A percentile compares a stretch with the other conserved stretches of the same genome.
phyloP scores from a whole-genome alignment of 2,329 filamentous ascomycete genomes.

The Venturia pyrina region DNA sequence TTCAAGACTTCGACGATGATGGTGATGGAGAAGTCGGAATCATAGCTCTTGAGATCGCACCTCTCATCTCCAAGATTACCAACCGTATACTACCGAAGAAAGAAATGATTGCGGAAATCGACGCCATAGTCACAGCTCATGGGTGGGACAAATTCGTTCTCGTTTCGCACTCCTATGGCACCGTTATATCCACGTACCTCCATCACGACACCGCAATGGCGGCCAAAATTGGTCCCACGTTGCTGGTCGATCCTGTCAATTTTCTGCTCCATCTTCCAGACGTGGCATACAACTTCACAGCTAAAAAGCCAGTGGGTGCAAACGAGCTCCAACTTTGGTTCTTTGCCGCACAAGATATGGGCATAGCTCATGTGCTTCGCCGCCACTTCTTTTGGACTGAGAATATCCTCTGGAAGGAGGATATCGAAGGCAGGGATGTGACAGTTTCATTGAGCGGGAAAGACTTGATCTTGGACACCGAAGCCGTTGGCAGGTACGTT shows the following conservation, averaged over 20 bases:
- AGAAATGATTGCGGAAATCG: slow-evolving; percentile 48
- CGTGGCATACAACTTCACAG: slow-evolving; percentile 62
- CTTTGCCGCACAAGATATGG: slow-evolving; percentile 58
- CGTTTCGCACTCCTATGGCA: slow-evolving; percentile 53
- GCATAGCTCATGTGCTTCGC: slow-evolving; percentile 53
- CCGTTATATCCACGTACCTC: slow-evolving; percentile 52
- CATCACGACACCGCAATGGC: slow-evolving; percentile 36
- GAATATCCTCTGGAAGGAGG: slow-evolving; percentile 61
- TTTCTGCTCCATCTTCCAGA: slow-evolving; percentile 59
- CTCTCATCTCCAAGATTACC: slow-evolving; percentile 54
- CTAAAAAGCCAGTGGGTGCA: slow-evolving; percentile 35
- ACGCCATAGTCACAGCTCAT: slow-evolving; percentile 47
- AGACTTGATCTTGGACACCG: slow-evolving; percentile 56
- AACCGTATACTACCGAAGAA: slow-evolving; percentile 39
- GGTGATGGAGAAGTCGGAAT: slow-evolving; percentile 46
- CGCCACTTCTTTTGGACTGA: slow-evolving; percentile 64
- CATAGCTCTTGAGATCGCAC: slow-evolving; percentile 55
- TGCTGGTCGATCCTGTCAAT: slow-evolving; percentile 54
- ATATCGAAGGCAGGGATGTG: slow-evolving; percentile 35
- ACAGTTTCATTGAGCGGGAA: slow-evolving; percentile 49
- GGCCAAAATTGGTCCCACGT: slow-evolving; percentile 34
- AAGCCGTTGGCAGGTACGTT: slow-evolving; percentile 49
- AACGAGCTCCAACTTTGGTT: slow-evolving; percentile 60
- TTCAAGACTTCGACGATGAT: slow-evolving; percentile 29
- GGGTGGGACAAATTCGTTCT: slow-evolving; percentile 50